Evolutionary conservation across 2,329 filamentous ascomycete genomes (phyloP), one percentile per base, ranked within the genome.

Genomic region (Aspergillus chevalieri): DNA sequence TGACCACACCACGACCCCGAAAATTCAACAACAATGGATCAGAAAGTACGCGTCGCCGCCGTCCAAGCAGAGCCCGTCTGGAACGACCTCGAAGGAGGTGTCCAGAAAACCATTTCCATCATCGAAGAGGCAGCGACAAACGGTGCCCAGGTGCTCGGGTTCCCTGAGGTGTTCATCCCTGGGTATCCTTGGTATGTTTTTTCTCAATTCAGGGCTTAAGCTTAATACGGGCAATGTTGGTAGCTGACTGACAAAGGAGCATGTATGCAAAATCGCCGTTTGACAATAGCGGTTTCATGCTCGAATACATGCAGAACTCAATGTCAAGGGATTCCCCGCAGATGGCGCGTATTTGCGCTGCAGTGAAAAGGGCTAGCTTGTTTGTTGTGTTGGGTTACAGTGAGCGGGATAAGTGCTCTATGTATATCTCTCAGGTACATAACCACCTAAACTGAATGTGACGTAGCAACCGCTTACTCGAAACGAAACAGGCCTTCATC

Each of bases 81-180:
- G 74, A 74, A 77, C 55, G 65, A 78, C 54, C 67, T 78, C 4
- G 69, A 76, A 44, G 70, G 64, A 12, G 70, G 69, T 3, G 74
- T 78, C 8, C 63, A 73, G 49, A 78, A 78, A 64, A 76, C 73
- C 2, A 69, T 74, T 55, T 58, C 65, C 30, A 67, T 74, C 54
- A 78, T 78, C 56, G 68, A 70, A 8, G 74, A 78, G 56, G 75
- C 75, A 1, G 73, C 68, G 6, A 53, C 70, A 47, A 71, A 69
- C 28, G 74, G 71, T 21, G 74, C 69, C 59, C 74, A 77, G 56
- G 63, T 78, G 6, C 62, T 78, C 43, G 75, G 69, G 3, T 78
- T 78, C 57, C 74, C 76, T 2, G 76, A 79, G 63, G 66, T 74
- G 33, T 78, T 73, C 69, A 57, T 65, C 3, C 42, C 42, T 1